Evolutionary conservation across 768 basidiomycete genomes (phyloP), one percentile per base, ranked within the genome.

Genomic region (Macrocybe gigantea): DNA sequence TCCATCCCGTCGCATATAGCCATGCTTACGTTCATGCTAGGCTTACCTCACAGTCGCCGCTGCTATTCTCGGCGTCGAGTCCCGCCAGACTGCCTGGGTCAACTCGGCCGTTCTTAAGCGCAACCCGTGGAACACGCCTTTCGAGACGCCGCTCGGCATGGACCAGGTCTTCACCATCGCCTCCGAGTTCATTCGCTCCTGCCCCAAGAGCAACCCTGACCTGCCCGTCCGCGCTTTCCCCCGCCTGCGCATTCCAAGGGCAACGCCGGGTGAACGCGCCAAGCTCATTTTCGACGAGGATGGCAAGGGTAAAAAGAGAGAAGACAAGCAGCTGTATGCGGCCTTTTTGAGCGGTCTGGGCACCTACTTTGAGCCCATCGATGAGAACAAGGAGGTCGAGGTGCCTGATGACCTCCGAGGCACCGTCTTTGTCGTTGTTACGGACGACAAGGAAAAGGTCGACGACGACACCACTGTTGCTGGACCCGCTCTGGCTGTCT

Each of bases 81-180:
- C 79, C 36, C 72, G 81, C 36, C 80, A 84, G 51, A 73, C 75
- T 8, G 65, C 71, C 35, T 84, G 80, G 80, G 55, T 83, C 30
- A 65, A 68, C 15, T 63, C 70, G 10, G 68, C 73, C 29, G 69
- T 76, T 22, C 64, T 70, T 54, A 64, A 70, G 40, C 61, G 60
- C 6, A 57, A 67, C 11, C 64, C 72, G 1, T 83, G 80, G 79
- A 73, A 71, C 35, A 68, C 73, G 2, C 56, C 80, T 6, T 74
- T 78, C 53, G 79, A 82, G 69, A 59, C 60, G n/a, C 59, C 65
- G n/a, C 59, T 71, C 12, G 46, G 47, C 38, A 53, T 62, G 13
- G 61, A 58, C 41, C 53, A 68, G 42, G 64, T 70, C 9, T 68
- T 53, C 54, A 68, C 70, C 15, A 53, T 74, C n/a, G 72, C 68